Percentiles rank a stretch among this genome's conserved stretches.
Evolutionary conservation across 768 basidiomycete genomes (phyloP).

Genomic region (Tylopilus felleus): DNA sequence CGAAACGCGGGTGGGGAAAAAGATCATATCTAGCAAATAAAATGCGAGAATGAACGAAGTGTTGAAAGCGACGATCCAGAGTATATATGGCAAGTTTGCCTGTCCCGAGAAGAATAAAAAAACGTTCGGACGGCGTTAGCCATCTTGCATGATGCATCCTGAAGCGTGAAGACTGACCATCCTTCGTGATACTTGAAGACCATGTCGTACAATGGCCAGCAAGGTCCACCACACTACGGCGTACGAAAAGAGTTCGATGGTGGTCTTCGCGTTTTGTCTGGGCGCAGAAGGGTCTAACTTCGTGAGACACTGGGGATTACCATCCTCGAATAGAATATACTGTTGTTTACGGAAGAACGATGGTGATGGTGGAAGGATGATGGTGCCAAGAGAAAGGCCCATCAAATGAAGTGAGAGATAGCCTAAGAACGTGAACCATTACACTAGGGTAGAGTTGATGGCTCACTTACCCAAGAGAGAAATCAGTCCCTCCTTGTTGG

Average conservation of each 20-base stretch:
- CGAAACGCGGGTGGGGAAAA: conserved; percentile 49
- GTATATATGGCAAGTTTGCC: conserved; percentile 86
- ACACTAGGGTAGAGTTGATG: neutral
- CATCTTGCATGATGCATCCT: neutral
- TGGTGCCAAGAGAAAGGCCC: conserved; percentile 76
- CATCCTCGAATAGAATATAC: conserved; percentile 16
- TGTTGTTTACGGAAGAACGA: conserved; percentile 62
- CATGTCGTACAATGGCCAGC: conserved; percentile 37
- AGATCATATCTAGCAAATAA: conserved; percentile 67
- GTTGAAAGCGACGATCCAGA: conserved; percentile 91
- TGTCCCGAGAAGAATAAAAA: conserved; percentile 27
- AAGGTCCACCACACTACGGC: conserved; percentile 74
- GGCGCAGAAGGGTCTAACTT: conserved; percentile 27
- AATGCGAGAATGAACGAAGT: conserved; percentile 80
- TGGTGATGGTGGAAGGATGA: conserved; percentile 76
- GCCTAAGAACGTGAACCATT: conserved; percentile 42
- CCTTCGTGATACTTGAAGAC: conserved; percentile 52
- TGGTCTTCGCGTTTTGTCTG: conserved; percentile 69
- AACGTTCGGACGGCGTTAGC: neutral
- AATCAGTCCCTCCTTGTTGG: conserved; percentile 91
- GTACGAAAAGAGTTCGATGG: conserved; percentile 74
- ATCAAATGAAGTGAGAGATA: conserved; percentile 89
- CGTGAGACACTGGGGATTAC: neutral
- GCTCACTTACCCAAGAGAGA: conserved; percentile 60
- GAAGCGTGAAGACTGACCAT: conserved; percentile 44